These are phyloP conservation scores for Uronychia setigera DNA, from an alignment of 73 alveolate species.

Conservation along the genomic window DNA sequence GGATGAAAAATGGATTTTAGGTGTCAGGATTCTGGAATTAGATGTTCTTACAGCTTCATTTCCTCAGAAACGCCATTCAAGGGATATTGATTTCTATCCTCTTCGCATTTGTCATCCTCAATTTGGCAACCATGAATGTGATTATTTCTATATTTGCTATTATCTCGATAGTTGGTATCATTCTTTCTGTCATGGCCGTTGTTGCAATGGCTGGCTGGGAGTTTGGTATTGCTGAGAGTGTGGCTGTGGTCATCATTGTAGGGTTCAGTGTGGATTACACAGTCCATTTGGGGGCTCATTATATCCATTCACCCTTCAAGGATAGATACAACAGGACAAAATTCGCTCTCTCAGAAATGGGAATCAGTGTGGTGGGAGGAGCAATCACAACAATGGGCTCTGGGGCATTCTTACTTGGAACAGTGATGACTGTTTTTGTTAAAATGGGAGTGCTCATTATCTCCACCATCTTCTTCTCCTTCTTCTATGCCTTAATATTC, in stretches of 20 bases:
- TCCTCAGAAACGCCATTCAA: slow-evolving; percentile 22
- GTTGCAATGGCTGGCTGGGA: slow-evolving; percentile 18
- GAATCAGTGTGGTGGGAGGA: slow-evolving; percentile 60
- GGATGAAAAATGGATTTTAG: not conserved
- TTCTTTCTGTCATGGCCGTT: slow-evolving; percentile 14
- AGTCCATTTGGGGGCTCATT: slow-evolving; percentile 61
- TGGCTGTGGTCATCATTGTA: slow-evolving; percentile 60
- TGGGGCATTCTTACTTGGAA: slow-evolving; percentile 42
- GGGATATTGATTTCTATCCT: slow-evolving; percentile 24
- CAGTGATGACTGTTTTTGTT: slow-evolving; percentile 34
- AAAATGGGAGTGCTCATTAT: slow-evolving; percentile 61
- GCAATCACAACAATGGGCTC: slow-evolving; percentile 61
- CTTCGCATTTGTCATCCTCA: slow-evolving; percentile 30
- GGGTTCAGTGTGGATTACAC: slow-evolving; percentile 67
- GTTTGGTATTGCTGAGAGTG: slow-evolving; percentile 43
- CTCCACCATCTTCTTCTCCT: slow-evolving; percentile 55
- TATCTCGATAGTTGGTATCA: slow-evolving; percentile 9
- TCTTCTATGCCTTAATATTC: slow-evolving; percentile 52
- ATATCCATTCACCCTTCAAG: slow-evolving; percentile 19
- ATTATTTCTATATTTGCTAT: slow-evolving; percentile 5
- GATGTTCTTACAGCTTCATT: slow-evolving; percentile 22
- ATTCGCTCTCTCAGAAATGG: slow-evolving; percentile 56
- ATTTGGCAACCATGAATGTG: slow-evolving; percentile 24
- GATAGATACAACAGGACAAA: slow-evolving; percentile 43
- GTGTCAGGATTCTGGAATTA: slow-evolving; percentile 11